Conservation (phyloP, 345 rosid species). For the Populus tremula region DNA sequence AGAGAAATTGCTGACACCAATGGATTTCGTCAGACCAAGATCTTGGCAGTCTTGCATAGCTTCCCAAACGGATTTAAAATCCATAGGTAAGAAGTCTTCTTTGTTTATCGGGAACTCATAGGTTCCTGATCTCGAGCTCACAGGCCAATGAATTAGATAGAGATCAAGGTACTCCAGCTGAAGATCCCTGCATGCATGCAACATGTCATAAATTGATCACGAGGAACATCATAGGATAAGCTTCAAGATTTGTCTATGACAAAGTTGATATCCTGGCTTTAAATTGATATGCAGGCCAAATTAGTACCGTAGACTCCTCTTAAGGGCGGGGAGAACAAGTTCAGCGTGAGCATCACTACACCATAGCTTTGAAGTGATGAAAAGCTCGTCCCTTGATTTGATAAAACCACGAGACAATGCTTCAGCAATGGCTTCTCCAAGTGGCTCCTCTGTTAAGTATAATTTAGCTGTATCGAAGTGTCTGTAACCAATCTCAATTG, state of each 20-base stretch:
- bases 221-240: neutral
- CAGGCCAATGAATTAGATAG: constrained; percentile 81
- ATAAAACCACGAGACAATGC: constrained; percentile 42
- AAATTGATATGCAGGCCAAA: neutral
- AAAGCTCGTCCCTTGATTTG: constrained; percentile 49
- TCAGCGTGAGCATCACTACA: constrained; percentile 53
- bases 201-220: neutral
- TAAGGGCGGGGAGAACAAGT: constrained; percentile 47
- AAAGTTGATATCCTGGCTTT: neutral
- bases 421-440: constrained; percentile 40
- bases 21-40: constrained; percentile 62
- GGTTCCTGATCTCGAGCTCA: constrained; percentile 60
- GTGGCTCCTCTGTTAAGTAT: constrained; percentile 31
- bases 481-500: constrained; percentile 32
- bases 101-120: constrained; percentile 64
- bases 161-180: constrained; percentile 69
- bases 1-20: constrained; percentile 85
- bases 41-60: constrained; percentile 75
- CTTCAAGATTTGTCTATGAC: neutral
- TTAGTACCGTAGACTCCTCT: constrained; percentile 39
- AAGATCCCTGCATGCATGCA: constrained; percentile 45
- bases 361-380: constrained; percentile 60
- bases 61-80: constrained; percentile 59
- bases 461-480: constrained; percentile 36
- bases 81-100: constrained; percentile 61